phyloP scores from a whole-genome alignment of 345 rosid genomes.

The Atalantia buxifolia region DNA sequence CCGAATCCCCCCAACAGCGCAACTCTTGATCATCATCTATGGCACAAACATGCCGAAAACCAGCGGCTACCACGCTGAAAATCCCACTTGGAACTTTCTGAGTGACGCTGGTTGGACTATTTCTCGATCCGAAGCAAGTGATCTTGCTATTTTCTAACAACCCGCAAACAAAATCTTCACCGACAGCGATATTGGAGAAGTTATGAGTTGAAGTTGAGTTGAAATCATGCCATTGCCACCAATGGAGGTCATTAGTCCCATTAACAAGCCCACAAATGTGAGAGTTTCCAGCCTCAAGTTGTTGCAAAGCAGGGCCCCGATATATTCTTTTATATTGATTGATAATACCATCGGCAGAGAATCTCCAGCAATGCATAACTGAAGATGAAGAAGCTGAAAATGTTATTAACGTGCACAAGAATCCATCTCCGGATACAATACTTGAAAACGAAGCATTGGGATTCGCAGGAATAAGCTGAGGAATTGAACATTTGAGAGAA shows the following conservation, averaged over 20 bases:
- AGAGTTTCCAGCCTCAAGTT: slow-evolving; percentile 50
- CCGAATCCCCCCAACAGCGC: slow-evolving; percentile 52
- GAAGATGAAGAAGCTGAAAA: slow-evolving; percentile 24
- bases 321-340: slow-evolving; percentile 35
- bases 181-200: slow-evolving; percentile 43
- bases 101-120: background rate
- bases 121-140: slow-evolving; percentile 24
- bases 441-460: slow-evolving; percentile 31
- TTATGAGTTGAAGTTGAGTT: background rate
- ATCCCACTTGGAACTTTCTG: background rate
- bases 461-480: slow-evolving; percentile 18
- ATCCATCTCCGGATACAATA: slow-evolving; percentile 64
- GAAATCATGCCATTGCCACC: slow-evolving; percentile 53
- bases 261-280: slow-evolving; percentile 52
- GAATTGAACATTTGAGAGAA: slow-evolving; percentile 51
- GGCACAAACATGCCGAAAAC: slow-evolving; percentile 59
- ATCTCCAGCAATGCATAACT: slow-evolving; percentile 56
- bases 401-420: slow-evolving; percentile 42
- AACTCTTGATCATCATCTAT: slow-evolving; percentile 22
- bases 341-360: slow-evolving; percentile 27
- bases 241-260: slow-evolving; percentile 27
- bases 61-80: slow-evolving; percentile 45
- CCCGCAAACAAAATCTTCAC: slow-evolving; percentile 58
- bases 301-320: slow-evolving; percentile 20
- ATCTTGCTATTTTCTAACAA: slow-evolving; percentile 23